Percentiles rank a stretch among this genome's conserved stretches.
Conservation (phyloP, 2,329 filamentous ascomycete species). For the Colletotrichum aenigma region DNA sequence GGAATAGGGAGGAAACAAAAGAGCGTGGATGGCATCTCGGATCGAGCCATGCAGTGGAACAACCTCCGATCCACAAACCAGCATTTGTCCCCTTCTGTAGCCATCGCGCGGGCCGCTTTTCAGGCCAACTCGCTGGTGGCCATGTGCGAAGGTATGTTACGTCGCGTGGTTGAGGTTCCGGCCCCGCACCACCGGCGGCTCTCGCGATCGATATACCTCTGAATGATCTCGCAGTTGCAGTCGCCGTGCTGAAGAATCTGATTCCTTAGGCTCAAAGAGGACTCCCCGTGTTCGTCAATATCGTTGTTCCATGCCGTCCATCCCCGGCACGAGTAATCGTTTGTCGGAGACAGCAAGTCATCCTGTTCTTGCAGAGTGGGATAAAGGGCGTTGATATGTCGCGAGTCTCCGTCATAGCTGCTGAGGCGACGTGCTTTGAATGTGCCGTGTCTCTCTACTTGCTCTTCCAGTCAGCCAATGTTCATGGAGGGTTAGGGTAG, state of each 20-base stretch:
- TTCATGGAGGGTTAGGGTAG: neutral
- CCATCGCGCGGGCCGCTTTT: no score
- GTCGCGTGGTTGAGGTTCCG: no score
- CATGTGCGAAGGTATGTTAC: no score
- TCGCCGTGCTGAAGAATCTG: conserved; percentile 12
- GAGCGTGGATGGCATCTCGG: no score
- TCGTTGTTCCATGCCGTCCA: neutral
- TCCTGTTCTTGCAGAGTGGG: neutral
- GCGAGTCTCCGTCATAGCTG: neutral
- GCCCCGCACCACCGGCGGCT: neutral
- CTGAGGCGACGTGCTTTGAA: neutral
- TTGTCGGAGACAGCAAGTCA: neutral
- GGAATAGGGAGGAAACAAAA: no score
- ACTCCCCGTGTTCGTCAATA: neutral
- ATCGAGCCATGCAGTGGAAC: no score
- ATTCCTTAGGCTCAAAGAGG: neutral
- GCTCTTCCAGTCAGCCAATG: neutral
- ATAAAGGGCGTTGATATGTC: neutral
- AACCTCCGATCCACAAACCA: no score
- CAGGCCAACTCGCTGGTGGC: no score
- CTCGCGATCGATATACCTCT: conserved; percentile 14
- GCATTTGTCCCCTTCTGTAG: no score
- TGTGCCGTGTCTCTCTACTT: neutral
- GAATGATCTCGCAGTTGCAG: conserved; percentile 15
- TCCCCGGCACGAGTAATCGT: neutral